Evolutionary conservation across 164 flowering plant species (phyloP).

Genomic region (Dillenia suffruticosa): DNA sequence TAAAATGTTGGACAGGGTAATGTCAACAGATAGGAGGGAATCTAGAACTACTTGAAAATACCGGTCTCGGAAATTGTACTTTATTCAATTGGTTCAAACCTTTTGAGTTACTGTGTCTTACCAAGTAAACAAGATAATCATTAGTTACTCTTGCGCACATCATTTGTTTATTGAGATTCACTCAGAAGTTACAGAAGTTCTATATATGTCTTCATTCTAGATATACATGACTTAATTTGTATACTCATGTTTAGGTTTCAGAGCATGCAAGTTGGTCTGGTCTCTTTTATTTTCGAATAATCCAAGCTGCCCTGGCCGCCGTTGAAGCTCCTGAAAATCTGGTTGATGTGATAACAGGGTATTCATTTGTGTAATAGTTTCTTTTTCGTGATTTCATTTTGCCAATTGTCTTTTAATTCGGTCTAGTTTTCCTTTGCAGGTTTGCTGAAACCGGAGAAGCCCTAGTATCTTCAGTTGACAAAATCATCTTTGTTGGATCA

Average conservation of each 20-base stretch:
- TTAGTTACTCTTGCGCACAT: too few relatives aligned
- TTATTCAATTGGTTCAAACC: too few relatives aligned
- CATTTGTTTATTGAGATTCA: too few relatives aligned
- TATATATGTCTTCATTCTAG: too few relatives aligned
- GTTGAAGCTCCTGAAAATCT: constrained; percentile 95
- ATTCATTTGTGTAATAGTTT: constrained; percentile 10
- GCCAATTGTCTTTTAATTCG: background rate
- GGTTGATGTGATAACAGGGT: constrained; percentile 98
- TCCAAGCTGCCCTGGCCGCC: constrained; percentile 93
- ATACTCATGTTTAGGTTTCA: constrained; percentile 61
- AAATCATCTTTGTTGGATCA: constrained; percentile 96
- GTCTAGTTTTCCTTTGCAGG: constrained; percentile 35
- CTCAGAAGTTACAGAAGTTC: too few relatives aligned
- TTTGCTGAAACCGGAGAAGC: constrained; percentile 99
- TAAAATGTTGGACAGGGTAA: too few relatives aligned
- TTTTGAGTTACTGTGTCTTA: too few relatives aligned
- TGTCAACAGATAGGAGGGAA: too few relatives aligned
- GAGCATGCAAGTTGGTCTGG: constrained; percentile 99
- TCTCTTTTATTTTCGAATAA: constrained; percentile 79
- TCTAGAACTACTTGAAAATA: too few relatives aligned
- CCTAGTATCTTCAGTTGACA: constrained; percentile 93
- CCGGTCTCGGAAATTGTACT: too few relatives aligned
- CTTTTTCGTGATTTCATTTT: background rate
- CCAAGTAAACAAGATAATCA: too few relatives aligned
- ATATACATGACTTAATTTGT: background rate